phyloP scores from a whole-genome alignment of 2,329 filamentous ascomycete genomes.

The Colletotrichum eleusines region DNA sequence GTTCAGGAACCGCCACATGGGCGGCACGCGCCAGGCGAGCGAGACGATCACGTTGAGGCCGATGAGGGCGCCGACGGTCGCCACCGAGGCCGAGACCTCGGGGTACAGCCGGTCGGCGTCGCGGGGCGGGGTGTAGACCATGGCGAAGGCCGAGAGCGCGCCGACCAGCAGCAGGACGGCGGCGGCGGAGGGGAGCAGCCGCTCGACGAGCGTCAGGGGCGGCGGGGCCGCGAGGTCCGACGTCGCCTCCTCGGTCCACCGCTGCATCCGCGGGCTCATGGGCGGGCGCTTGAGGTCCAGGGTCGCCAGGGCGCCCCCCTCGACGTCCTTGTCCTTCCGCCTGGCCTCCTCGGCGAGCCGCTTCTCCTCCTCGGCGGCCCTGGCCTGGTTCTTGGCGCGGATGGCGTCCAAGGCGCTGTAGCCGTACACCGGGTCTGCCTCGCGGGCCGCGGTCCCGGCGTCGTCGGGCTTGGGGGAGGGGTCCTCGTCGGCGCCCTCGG shows the following conservation, averaged over 20 bases:
- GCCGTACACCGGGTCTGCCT: slow-evolving; percentile 67
- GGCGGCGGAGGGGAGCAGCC: slow-evolving; percentile 67
- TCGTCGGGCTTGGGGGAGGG: slow-evolving; percentile 41
- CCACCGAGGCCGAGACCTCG: slow-evolving; percentile 70
- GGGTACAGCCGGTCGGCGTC: slow-evolving; percentile 66
- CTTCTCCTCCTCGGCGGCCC: slow-evolving; percentile 60
- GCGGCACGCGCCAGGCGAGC: slow-evolving; percentile 72
- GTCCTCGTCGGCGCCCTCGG: slow-evolving; percentile 41
- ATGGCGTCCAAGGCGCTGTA: slow-evolving; percentile 68
- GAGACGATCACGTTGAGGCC: slow-evolving; percentile 69
- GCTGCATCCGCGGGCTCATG: slow-evolving; percentile 55
- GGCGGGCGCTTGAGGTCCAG: slow-evolving; percentile 55
- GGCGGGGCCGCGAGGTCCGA: slow-evolving; percentile 65
- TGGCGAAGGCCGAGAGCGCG: slow-evolving; percentile 57
- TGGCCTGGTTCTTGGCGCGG: slow-evolving; percentile 64
- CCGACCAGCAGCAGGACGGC: slow-evolving; percentile 60
- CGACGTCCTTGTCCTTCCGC: slow-evolving; percentile 45
- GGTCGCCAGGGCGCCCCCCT: slow-evolving; percentile 56
- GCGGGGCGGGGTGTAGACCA: slow-evolving; percentile 56
- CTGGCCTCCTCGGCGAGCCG: slow-evolving; percentile 55
- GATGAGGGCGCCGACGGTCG: slow-evolving; percentile 74
- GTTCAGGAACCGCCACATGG: slow-evolving; percentile 75
- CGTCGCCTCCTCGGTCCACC: slow-evolving; percentile 59
- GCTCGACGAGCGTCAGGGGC: slow-evolving; percentile 63
- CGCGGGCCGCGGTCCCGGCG: slow-evolving; percentile 43